Evolutionary conservation across 1,284 basidiomycete species (phyloP).

Genomic region (Sanghuangporus baumii): DNA sequence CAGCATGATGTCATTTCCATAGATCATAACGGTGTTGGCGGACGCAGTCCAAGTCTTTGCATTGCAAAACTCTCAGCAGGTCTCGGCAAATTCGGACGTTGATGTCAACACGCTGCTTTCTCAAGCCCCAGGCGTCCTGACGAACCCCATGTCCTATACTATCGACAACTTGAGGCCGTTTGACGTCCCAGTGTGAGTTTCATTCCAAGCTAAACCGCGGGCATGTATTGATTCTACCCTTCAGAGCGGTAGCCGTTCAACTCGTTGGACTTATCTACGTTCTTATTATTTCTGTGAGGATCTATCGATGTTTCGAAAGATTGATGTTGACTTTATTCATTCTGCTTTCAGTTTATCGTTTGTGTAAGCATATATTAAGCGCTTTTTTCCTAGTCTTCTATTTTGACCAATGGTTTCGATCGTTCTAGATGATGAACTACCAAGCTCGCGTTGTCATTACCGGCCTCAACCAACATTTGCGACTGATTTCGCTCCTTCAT

Average conservation of each 20-base stretch:
- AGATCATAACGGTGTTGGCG: background rate
- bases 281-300: conserved; percentile 47
- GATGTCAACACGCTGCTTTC: conserved; percentile 33
- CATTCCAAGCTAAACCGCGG: background rate
- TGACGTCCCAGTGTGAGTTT: conserved; percentile 51
- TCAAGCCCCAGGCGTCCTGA: conserved; percentile 54
- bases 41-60: conserved; percentile 34
- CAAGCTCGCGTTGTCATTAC: conserved; percentile 31
- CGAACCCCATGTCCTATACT: conserved; percentile 44
- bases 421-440: conserved; percentile 24
- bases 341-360: conserved; percentile 32
- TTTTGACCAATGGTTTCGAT: background rate
- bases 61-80: conserved; percentile 5
- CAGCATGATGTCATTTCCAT: background rate
- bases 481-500: conserved; percentile 45
- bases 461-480: conserved; percentile 46
- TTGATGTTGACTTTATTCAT: conserved; percentile 21
- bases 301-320: conserved; percentile 29
- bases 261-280: conserved; percentile 77
- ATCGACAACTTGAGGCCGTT: conserved; percentile 61
- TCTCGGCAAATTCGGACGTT: conserved; percentile 27
- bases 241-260: conserved; percentile 63
- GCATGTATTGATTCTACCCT: background rate
- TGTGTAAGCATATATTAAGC: conserved; percentile 28
- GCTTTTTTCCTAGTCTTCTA: background rate